Evolutionary conservation across 371 early-diverging fungal species (phyloP).

Genomic region (Basidiobolus meristosporus): DNA sequence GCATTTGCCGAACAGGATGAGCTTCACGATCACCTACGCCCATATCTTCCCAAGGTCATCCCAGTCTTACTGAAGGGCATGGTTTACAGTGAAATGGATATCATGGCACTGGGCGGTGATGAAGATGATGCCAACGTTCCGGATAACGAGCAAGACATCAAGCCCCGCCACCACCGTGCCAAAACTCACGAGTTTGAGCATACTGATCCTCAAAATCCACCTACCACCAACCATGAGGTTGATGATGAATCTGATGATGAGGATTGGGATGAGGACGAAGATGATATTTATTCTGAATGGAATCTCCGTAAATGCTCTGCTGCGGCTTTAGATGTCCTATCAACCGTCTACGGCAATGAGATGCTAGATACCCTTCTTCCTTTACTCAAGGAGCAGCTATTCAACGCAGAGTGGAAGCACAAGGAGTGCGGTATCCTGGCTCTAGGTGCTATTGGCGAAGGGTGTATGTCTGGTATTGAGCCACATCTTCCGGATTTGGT

Average conservation of each 20-base stretch:
- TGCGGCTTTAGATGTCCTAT: slow-evolving; percentile 84
- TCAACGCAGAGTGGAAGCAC: slow-evolving; percentile 68
- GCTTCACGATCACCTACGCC: slow-evolving; percentile 52
- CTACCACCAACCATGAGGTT: slow-evolving; percentile 9
- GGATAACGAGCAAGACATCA: slow-evolving; percentile 76
- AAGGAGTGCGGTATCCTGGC: slow-evolving; percentile 91
- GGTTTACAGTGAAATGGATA: slow-evolving; percentile 85
- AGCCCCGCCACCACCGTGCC: slow-evolving; percentile 78
- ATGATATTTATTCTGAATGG: slow-evolving; percentile 83
- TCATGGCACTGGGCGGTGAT: slow-evolving; percentile 51
- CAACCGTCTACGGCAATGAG: slow-evolving; percentile 64
- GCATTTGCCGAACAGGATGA: slow-evolving; percentile 83
- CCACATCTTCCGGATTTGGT: slow-evolving; percentile 72
- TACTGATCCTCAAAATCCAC: slow-evolving; percentile 13
- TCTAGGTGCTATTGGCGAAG: slow-evolving; percentile 91
- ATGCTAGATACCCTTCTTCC: slow-evolving; percentile 69
- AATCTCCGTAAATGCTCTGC: slow-evolving; percentile 95
- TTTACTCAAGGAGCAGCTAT: slow-evolving; percentile 58
- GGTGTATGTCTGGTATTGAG: slow-evolving; percentile 67
- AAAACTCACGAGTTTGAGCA: slow-evolving; percentile 51
- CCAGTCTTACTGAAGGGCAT: slow-evolving; percentile 82
- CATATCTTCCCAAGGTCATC: slow-evolving; percentile 57
- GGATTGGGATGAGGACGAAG: slow-evolving; percentile 69
- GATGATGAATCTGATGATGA: slow-evolving; percentile 76
- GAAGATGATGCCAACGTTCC: slow-evolving; percentile 72